Conservation (phyloP, 148 eudicot species). For the Heliosperma pusillum region DNA sequence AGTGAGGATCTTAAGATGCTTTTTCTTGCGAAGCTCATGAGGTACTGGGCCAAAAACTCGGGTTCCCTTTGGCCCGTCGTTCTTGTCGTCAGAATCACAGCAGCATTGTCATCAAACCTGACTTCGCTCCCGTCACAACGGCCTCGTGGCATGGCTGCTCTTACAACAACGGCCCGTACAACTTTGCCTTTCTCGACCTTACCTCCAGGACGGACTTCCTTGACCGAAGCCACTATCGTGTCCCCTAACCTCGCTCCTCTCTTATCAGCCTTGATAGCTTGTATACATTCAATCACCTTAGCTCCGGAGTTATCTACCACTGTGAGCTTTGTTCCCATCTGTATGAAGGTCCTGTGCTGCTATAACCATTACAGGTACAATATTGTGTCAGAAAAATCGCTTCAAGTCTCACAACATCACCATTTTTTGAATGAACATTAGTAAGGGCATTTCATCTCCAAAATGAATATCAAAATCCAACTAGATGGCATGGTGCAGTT, state of each 20-base stretch:
- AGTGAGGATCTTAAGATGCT: conserved; percentile 79
- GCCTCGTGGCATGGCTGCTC: conserved; percentile 76
- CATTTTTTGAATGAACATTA: background rate
- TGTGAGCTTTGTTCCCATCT: conserved; percentile 80
- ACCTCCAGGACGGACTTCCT: conserved; percentile 73
- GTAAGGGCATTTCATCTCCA: background rate
- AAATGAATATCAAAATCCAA: background rate
- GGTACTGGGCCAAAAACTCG: conserved; percentile 91
- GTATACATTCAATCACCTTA: conserved; percentile 77
- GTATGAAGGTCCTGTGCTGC: conserved; percentile 80
- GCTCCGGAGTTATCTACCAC: conserved; percentile 97
- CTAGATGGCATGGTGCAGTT: background rate
- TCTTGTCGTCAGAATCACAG: conserved; percentile 72
- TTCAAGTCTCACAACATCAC: background rate
- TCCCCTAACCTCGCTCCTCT: conserved; percentile 75
- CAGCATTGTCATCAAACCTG: conserved; percentile 86
- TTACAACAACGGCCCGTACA: conserved; percentile 74
- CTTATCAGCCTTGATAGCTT: conserved; percentile 68
- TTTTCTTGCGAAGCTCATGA: conserved; percentile 77
- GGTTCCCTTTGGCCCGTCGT: conserved; percentile 82
- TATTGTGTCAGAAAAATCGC: background rate
- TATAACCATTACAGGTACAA: conserved; percentile 15
- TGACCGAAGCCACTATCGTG: conserved; percentile 70
- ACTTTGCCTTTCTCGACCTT: conserved; percentile 93
- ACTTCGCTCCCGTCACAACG: conserved; percentile 90